phyloP scores from a whole-genome alignment of 176 grass and related monocot genomes.

The Tillandsia fasciculata region DNA sequence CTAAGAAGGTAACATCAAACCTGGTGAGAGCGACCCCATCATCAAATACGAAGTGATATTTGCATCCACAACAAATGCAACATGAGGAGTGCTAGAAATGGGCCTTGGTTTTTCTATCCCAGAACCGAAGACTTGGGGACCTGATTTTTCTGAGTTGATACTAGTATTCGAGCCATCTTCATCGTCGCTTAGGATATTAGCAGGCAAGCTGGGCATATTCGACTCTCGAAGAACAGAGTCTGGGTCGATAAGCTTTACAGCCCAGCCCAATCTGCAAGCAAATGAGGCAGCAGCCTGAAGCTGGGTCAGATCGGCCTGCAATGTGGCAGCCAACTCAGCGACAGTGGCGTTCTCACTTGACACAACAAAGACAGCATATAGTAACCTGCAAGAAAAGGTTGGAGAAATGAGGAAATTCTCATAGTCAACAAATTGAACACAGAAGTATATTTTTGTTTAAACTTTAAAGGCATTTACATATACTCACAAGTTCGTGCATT shows the following conservation, averaged over 20 bases:
- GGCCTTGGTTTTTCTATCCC: constrained; percentile 51
- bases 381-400: constrained; percentile 42
- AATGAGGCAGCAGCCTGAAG: constrained; percentile 90
- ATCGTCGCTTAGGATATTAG: constrained; percentile 86
- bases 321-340: constrained; percentile 86
- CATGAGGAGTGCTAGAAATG: constrained; percentile 62
- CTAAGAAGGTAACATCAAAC: constrained; percentile 15
- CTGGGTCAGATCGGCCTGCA: constrained; percentile 82
- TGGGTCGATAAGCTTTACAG: constrained; percentile 74
- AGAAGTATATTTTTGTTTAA: not conserved
- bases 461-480: too few species aligned
- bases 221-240: constrained; percentile 53
- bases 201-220: constrained; percentile 30
- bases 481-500: too few species aligned
- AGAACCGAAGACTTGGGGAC: constrained; percentile 32
- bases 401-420: constrained; percentile 25
- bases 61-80: constrained; percentile 95
- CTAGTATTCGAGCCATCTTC: constrained; percentile 91
- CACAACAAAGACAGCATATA: constrained; percentile 98
- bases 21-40: constrained; percentile 98
- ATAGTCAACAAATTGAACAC: constrained; percentile 12
- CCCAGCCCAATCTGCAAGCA: constrained; percentile 88
- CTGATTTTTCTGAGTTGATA: constrained; percentile 72
- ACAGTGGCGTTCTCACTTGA: constrained; percentile 93
- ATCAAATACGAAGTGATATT: constrained; percentile 99